phyloP scores from a whole-genome alignment of 1,139 yeast species.

The Zygosaccharomyces pseudobailii region DNA sequence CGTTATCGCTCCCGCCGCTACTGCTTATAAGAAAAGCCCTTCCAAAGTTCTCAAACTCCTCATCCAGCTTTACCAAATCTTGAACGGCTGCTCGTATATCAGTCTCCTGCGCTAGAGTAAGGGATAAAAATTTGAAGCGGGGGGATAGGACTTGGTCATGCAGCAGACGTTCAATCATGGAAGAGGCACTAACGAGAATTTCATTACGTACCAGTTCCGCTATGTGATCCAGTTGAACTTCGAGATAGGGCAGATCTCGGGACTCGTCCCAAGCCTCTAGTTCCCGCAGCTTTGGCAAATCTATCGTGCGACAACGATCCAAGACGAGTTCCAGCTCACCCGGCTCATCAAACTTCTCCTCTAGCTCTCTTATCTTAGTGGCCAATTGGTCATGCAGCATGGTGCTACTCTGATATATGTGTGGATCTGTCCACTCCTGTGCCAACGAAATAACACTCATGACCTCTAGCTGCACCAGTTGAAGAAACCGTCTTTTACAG shows the following conservation, averaged over 20 bases:
- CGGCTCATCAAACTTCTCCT: constrained; percentile 45
- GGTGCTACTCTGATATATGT: constrained; percentile 12
- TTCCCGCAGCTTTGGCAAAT: constrained; percentile 44
- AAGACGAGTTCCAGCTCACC: constrained; percentile 48
- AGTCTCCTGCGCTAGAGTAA: constrained; percentile 14
- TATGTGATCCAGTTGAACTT: constrained; percentile 40
- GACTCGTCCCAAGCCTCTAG: constrained; percentile 50
- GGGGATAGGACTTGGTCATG: constrained; percentile 20
- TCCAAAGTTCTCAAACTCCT: constrained; percentile 30
- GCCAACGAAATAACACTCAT: constrained; percentile 28
- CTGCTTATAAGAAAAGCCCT: constrained; percentile 11
- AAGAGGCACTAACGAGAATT: constrained; percentile 51
- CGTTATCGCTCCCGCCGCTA: not conserved
- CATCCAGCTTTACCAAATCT: constrained; percentile 24
- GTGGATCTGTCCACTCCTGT: constrained; percentile 14
- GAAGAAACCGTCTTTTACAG: constrained; percentile 53
- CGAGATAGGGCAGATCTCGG: constrained; percentile 40
- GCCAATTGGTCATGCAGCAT: constrained; percentile 25
- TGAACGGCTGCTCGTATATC: constrained; percentile 18
- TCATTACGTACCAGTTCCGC: constrained; percentile 49
- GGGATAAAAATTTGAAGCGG: constrained; percentile 23
- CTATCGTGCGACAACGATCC: constrained; percentile 34
- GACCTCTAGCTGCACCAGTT: constrained; percentile 42
- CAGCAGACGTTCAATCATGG: constrained; percentile 40
- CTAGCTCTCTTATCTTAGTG: constrained; percentile 47